These are phyloP conservation scores for Magnusiomyces ingens DNA, from an alignment of 1,139 yeast genomes.

Conservation along the genomic window DNA sequence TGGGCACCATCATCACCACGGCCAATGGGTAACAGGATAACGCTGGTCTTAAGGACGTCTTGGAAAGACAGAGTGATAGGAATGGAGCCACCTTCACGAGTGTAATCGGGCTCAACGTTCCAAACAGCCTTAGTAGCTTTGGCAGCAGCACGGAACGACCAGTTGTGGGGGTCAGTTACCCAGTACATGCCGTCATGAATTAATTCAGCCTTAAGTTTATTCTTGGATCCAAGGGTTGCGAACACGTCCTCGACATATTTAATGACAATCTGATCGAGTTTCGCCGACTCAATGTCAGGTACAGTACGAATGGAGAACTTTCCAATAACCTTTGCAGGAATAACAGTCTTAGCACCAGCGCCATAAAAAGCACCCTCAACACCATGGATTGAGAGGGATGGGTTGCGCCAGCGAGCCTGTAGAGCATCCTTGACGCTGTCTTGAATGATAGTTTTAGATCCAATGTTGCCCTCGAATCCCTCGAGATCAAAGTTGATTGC, in stretches of 20 bases:
- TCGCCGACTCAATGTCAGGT: constrained; percentile 78
- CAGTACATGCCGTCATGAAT: constrained; percentile 95
- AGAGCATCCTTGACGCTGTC: constrained; percentile 67
- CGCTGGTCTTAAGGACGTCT: constrained; percentile 75
- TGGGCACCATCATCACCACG: constrained; percentile 99
- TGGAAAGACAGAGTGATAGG: constrained; percentile 94
- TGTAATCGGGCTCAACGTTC: constrained; percentile 91
- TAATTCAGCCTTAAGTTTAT: constrained; percentile 62
- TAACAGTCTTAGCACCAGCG: constrained; percentile 95
- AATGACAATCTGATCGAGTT: constrained; percentile 70
- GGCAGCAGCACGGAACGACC: constrained; percentile 88
- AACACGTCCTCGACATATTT: constrained; percentile 63
- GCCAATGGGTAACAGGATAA: constrained; percentile 90
- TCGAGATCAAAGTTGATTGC: constrained; percentile 76
- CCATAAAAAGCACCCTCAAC: constrained; percentile 95
- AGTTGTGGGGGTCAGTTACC: constrained; percentile 92
- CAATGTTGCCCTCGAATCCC: constrained; percentile 83
- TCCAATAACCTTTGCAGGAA: constrained; percentile 90
- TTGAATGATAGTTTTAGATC: constrained; percentile 76
- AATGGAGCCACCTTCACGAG: constrained; percentile 98
- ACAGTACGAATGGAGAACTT: constrained; percentile 96
- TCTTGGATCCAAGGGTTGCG: constrained; percentile 64
- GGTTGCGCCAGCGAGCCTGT: constrained; percentile 98
- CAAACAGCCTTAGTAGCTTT: constrained; percentile 92
- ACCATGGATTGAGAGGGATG: constrained; percentile 93